These are phyloP conservation scores for Aspergillus ochraceus DNA, from an alignment of 2,329 filamentous ascomycete genomes.

Conservation along the genomic window DNA sequence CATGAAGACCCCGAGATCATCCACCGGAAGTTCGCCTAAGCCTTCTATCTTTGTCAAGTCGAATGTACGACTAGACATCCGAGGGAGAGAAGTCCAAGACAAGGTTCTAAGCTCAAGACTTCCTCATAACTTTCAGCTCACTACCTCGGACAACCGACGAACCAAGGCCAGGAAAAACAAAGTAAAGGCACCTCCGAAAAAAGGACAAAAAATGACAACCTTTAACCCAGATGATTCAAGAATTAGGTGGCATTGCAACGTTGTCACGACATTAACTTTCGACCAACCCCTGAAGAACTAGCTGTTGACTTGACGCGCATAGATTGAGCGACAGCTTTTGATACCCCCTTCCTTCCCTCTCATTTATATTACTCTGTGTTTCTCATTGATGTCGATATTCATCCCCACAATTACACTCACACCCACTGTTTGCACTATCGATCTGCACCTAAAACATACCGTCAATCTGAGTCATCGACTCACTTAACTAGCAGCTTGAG, in stretches of 20 bases:
- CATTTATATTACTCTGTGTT: constrained; percentile 8
- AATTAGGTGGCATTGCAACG: constrained; percentile 6
- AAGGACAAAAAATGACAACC: not conserved
- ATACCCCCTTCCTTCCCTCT: constrained; percentile 25
- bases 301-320: constrained; percentile 2
- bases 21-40: constrained; percentile 90
- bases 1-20: constrained; percentile 99
- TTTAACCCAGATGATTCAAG: not conserved
- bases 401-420: not conserved
- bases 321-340: constrained; percentile 24
- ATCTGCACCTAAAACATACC: not conserved
- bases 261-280: constrained; percentile 1
- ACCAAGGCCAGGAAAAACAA: not conserved
- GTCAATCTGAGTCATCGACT: not conserved
- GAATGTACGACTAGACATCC: not conserved
- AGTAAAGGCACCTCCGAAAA: not conserved
- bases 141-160: not conserved
- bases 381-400: constrained; percentile 4
- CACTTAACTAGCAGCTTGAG: not conserved
- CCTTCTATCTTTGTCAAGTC: not conserved
- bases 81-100: not conserved
- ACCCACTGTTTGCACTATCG: not conserved
- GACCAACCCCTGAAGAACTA: not conserved
- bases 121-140: not conserved
- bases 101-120: not conserved